Percentiles rank a stretch among this genome's conserved stretches.
phyloP scores from a whole-genome alignment of 805 yeast genomes.

The Cyberlindnera maclurae region DNA sequence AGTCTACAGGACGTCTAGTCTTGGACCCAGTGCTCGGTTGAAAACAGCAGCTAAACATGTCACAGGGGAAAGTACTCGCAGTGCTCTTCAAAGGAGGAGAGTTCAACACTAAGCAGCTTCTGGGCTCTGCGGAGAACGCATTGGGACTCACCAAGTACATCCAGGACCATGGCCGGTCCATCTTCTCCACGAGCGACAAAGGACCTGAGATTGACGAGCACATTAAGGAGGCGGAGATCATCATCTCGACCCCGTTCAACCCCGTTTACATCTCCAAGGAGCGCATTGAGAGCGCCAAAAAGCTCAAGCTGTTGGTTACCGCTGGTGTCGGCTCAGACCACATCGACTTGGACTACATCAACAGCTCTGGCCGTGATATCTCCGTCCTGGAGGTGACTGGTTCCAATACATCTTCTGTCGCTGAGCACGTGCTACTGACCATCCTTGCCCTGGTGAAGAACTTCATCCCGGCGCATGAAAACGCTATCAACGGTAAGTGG shows the following conservation, averaged over 20 bases:
- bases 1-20: too few relatives aligned
- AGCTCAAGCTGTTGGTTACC: conserved; percentile 61
- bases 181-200: conserved; percentile 60
- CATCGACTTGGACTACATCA: conserved; percentile 57
- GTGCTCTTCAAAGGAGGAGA: conserved; percentile 26
- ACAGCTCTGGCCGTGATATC: conserved; percentile 53
- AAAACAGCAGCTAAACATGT: too few relatives aligned
- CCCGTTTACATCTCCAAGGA: conserved; percentile 69
- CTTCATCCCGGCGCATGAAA: conserved; percentile 74
- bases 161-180: conserved; percentile 58
- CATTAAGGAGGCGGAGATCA: conserved; percentile 64
- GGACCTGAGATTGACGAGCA: conserved; percentile 61
- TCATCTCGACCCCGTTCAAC: conserved; percentile 78
- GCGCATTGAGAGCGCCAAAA: conserved; percentile 62
- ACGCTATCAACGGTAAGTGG: conserved; percentile 57
- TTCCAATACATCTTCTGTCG: conserved; percentile 72
- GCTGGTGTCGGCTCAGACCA: conserved; percentile 88
- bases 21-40: too few relatives aligned
- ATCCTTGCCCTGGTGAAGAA: conserved; percentile 66
- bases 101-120: conserved; percentile 35
- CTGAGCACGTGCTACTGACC: conserved; percentile 74
- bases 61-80: conserved; percentile 20
- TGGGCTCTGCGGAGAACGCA: conserved; percentile 71
- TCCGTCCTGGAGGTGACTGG: conserved; percentile 79
- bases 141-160: conserved; percentile 62